Evolutionary conservation across 768 basidiomycete genomes (phyloP), one percentile per base, ranked within the genome.

Genomic region (Daedaleopsis sinensis): DNA sequence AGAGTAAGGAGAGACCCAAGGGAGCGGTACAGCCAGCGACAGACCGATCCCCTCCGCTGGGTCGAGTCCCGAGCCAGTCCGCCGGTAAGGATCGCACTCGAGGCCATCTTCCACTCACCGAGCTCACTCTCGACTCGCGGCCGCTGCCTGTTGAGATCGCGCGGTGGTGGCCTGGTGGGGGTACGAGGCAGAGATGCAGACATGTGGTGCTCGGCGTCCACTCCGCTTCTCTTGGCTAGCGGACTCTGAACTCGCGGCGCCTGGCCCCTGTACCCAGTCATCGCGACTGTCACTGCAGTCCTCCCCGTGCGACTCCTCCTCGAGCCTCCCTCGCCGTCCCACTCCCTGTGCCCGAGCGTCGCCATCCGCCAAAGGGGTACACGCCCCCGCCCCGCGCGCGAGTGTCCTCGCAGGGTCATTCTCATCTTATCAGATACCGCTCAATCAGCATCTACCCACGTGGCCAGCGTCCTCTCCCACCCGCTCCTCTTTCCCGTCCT

Each of bases 1-100:
- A 66, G 65, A 70, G 65, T 70, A 50, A 66, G 61, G 65, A 62
- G 69, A 73, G 73, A 57, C 47, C 70, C 70, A 59, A 71, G 59
- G 54, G 64, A 71, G 52, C 52, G 70, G 70, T 71, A 71, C 62
- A 46, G 58, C 56, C 54, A 21, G 55, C 62, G 62, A 57, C 36
- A 44, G 59, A 7, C 27, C 27, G 56, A 57, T 23, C 38, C 62
- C 58, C 67, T 62, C 65, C 51, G 3, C 27, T 32, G 49, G 61
- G 57, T 61, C 58, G 54, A 60, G 62, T 62, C 53, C 55, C 60
- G 39, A 47, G 48, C 61, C 61, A 55, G 46, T 65, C 65, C 56
- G 39, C 62, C 64, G 70, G 65, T 60, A 60, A 57, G 39, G 53
- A 64, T 65, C 63, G 66, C 62, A 18, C 59, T 58, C 48, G 55